Conservation (phyloP, 345 rosid species). For the Ceriops zippeliana region DNA sequence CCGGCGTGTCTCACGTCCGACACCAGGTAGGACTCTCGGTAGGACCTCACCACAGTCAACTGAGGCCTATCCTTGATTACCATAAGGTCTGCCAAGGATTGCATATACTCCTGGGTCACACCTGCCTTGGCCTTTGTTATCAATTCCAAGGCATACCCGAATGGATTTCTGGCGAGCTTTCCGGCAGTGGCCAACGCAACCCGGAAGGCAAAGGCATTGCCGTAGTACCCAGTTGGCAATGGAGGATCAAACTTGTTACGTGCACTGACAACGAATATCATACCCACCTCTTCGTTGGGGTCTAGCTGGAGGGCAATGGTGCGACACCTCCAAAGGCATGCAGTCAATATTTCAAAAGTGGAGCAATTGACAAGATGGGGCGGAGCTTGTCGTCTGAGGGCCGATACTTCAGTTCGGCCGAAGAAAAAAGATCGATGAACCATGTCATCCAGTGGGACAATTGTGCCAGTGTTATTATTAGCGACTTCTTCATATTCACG, state of each 20-base stretch:
- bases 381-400: conserved; percentile 2
- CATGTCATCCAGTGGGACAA: conserved; percentile 1
- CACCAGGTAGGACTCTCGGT: too few species aligned
- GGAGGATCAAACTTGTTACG: neutral
- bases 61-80: neutral
- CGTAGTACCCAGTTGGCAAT: conserved; percentile 11
- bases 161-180: conserved; percentile 6
- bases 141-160: conserved; percentile 19
- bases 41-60: too few species aligned
- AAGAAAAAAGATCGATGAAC: conserved; percentile 10
- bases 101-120: conserved; percentile 24
- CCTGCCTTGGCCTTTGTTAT: conserved; percentile 22
- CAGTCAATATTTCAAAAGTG: conserved; percentile 14
- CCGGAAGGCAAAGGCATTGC: conserved; percentile 18
- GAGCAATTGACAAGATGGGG: conserved; percentile 3
- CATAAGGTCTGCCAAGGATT: conserved; percentile 16
- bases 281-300: conserved; percentile 1
- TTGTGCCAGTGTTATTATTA: neutral
- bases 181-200: conserved; percentile 14
- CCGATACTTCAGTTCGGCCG: neutral
- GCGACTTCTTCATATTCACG: conserved; percentile 15
- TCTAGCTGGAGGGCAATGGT: conserved; percentile 6
- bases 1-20: too few species aligned
- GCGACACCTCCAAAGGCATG: conserved; percentile 26
- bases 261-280: neutral